Base-by-base conservation (phyloP, 1,139 yeast genomes). In the Pichia terricola region DNA sequence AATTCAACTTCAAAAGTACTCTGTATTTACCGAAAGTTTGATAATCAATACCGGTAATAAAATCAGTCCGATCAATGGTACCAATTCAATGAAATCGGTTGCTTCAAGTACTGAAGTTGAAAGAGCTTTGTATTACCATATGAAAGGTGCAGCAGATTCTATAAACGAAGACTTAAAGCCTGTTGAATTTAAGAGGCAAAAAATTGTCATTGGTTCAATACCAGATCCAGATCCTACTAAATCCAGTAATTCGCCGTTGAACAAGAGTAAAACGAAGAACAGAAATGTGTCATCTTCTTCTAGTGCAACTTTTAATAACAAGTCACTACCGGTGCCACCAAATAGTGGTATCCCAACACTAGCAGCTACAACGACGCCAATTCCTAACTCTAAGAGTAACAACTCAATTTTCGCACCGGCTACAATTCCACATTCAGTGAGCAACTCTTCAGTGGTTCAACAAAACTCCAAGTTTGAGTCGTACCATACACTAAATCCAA, bases 21-120 rank as follows among this genome's bases (percentile, higher is more conserved):
- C 96, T 5, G 84, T 91, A 35, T 83, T 88, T 72, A 77, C 80
- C 46, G 97, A 91, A 62, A 85, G 85, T 36, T 71, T 85, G 50
- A 73, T 86, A 31, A 75, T 91, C 67, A 88, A 89, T 56, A 74
- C 86, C 26, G 97, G 96, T 30, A 84, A 88, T 36, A 78, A 85
- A 48, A 72, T 89, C 7, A 69, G 83, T 42, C 97, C 97, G 2
- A 67, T 88, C 45, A 72, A 67, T 38, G 62, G 72, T 2, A 74
- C 77, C 49, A 68, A 71, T 28, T 79, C 95, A 3, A 81, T 89
- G 84, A 83, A 81, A 58, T 67, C 75, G 16, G 69, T 84, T 54
- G 94, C 95, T 0, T 68, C 81, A 26, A 73, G 84, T 28, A 77
- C 89, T 45, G 91, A 87, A 58, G 83, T 83, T 58, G 96, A 88